phyloP scores from a whole-genome alignment of 352 stramenopile genomes.

The Globisporangium acanthophoron region DNA sequence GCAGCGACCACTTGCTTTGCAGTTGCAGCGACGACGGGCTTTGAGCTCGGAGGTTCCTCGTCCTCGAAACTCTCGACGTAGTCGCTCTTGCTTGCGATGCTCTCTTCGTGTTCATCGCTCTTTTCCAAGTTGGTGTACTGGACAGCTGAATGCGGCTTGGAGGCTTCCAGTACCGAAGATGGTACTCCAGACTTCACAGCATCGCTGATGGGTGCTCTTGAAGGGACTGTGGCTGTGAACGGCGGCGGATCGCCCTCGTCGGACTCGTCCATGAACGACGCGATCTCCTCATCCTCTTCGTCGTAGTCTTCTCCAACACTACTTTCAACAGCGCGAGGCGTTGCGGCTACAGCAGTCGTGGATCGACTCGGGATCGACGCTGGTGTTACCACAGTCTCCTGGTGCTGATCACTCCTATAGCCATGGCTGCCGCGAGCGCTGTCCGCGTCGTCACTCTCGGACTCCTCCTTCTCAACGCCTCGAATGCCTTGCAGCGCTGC shows the following conservation, averaged over 20 bases:
- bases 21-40: neutral
- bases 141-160: neutral
- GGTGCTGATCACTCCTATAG: neutral
- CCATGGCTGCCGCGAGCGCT: neutral
- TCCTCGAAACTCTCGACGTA: conserved; percentile 15
- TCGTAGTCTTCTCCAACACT: conserved; percentile 8
- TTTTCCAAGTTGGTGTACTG: conserved; percentile 3
- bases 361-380: neutral
- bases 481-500: neutral
- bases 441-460: conserved; percentile 7
- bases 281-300: conserved; percentile 9
- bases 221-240: conserved; percentile 5
- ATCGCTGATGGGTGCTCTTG: neutral
- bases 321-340: conserved; percentile 4
- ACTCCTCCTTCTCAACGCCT: neutral
- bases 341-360: neutral
- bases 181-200: neutral
- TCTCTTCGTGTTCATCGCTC: conserved; percentile 19
- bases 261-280: conserved; percentile 14
- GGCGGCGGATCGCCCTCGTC: conserved; percentile 11
- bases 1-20: conserved; percentile 4
- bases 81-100: conserved; percentile 31
- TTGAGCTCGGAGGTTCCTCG: conserved; percentile 1
- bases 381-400: neutral
- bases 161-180: neutral